phyloP scores from a whole-genome alignment of 2,329 filamentous ascomycete species.

The Rugonectria rugulosa region DNA sequence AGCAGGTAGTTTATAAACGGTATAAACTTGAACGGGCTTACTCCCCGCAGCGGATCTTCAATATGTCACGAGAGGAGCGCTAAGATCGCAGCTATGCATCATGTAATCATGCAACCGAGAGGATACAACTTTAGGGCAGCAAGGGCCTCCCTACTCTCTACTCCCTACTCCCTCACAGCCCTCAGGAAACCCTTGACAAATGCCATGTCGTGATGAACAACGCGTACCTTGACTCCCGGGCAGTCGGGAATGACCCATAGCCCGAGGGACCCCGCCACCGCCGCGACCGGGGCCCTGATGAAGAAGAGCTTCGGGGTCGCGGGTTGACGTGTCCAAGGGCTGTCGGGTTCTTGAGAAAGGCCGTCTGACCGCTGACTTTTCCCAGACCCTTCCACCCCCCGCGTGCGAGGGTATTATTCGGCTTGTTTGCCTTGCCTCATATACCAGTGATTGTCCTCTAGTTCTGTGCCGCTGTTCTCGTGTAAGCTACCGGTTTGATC shows the following conservation, averaged over 20 bases:
- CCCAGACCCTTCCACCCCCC: conserved; percentile 1
- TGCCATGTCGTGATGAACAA: neutral
- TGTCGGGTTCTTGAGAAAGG: conserved; percentile 16
- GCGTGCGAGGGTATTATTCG: neutral
- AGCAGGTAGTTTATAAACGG: neutral
- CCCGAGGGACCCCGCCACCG: conserved; percentile 28
- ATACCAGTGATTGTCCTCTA: conserved; percentile 7
- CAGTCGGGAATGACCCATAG: conserved; percentile 27
- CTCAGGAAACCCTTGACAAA: neutral
- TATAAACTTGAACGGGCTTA: neutral
- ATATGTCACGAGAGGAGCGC: neutral
- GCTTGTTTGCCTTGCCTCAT: conserved; percentile 3
- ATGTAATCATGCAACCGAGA: conserved; percentile 7
- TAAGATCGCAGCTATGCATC: conserved; percentile 1
- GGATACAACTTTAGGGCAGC: neutral
- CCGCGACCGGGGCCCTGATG: neutral
- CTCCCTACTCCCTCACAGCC: neutral
- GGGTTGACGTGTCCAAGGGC: neutral
- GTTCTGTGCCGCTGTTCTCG: neutral
- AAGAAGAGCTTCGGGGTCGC: conserved; percentile 8
- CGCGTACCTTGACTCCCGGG: conserved; percentile 22
- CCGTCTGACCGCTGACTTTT: conserved; percentile 21
- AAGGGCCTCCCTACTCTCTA: neutral
- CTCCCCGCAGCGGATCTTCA: conserved; percentile 5
- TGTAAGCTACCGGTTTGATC: neutral